Evolutionary conservation across 1,284 basidiomycete genomes (phyloP), one percentile per base, ranked within the genome.

Genomic region (Sanghuangporus weigelae): DNA sequence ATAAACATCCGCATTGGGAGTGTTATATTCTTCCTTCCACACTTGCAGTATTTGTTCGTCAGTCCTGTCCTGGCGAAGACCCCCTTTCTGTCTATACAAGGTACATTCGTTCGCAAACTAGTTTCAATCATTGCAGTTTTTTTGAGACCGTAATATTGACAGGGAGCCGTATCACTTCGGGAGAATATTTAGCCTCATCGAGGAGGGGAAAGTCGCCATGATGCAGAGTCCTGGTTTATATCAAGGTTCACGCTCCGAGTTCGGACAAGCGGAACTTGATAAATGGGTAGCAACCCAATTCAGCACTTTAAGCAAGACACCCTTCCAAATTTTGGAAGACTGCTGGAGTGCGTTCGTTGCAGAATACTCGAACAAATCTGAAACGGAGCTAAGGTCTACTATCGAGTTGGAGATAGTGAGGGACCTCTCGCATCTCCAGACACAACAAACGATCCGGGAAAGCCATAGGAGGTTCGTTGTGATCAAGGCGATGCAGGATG

Each of bases 121-220:
- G 7, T 46, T 46, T n/a, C 44, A 19, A n/a, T 19, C 44, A n/a
- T 7, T 46, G 21, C 16, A n/a, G 21, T 16, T 7, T 44, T 44
- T 11, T 19, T n/a, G 44, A 46, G 7, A 19, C 5, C 11, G 7
- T 2, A 14, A n/a, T 46, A 3, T 14, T n/a, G n/a, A 21, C 44
- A 62, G 60, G 16, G 59, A 63, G 12, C 65, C 65, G 12, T 80
- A 80, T 59, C 69, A 76, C 0, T 77, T 79, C 66, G 71, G 60
- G 31, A 75, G 26, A 71, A 71, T 23, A 69, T 85, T 87, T 39
- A 71, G 73, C 48, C 72, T 79, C 7, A 84, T 87, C 40, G 79
- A 79, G 55, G 74, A 81, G 8, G 85, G 85, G 2, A 73, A 79
- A 31, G 62, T 87, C 3, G 75, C 83, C 0, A 71, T 86, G n/a